Evolutionary conservation across 768 basidiomycete genomes (phyloP).

Genomic region (Suillus discolor): DNA sequence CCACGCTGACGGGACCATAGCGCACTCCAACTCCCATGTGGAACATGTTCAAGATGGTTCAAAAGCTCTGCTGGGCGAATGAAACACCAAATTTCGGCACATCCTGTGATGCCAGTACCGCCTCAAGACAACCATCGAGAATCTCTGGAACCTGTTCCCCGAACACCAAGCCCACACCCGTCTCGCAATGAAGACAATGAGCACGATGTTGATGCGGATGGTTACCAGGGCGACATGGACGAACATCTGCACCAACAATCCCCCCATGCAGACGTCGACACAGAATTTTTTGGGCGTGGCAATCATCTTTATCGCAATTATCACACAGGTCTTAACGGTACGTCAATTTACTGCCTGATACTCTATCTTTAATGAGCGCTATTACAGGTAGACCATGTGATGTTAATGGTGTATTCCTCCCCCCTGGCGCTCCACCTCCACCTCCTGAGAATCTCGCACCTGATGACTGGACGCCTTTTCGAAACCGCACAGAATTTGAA

Average conservation of each 20-base stretch:
- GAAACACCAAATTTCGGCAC: neutral
- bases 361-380: neutral
- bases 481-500: neutral
- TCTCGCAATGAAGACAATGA: neutral
- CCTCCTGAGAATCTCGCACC: neutral
- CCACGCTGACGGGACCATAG: neutral
- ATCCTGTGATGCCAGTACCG: neutral
- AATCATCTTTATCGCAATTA: neutral
- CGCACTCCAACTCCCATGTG: neutral
- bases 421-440: neutral
- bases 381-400: neutral
- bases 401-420: neutral
- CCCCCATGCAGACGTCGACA: neutral
- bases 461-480: neutral
- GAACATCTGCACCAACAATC: neutral
- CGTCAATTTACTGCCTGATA: neutral
- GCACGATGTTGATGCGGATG: neutral
- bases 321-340: neutral
- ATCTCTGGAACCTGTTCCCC: neutral
- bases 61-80: neutral
- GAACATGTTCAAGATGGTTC: neutral
- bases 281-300: neutral
- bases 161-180: neutral
- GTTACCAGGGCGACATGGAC: neutral
- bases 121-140: neutral